Evolutionary conservation across 495 filamentous ascomycete species (phyloP).

Genomic region (Trichodelitschia bisporula): DNA sequence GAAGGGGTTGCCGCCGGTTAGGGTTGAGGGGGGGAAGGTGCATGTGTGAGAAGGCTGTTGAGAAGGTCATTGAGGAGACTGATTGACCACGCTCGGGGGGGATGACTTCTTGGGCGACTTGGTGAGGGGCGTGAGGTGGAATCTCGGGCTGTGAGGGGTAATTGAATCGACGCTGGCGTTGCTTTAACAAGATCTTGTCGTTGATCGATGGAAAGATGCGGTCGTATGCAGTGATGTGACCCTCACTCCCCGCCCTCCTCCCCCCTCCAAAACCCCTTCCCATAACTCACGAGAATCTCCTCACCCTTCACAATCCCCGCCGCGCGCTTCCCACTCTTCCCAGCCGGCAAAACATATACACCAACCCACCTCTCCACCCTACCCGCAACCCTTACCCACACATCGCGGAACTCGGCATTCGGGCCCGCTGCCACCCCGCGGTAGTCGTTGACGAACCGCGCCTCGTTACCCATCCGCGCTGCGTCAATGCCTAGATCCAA

Average conservation of each 20-base stretch:
- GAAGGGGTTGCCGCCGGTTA: no score
- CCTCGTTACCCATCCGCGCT: constrained; percentile 35
- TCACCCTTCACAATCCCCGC: constrained; percentile 30
- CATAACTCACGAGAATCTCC: constrained; percentile 43
- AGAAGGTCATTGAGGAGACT: no score
- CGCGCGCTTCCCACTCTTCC: constrained; percentile 25
- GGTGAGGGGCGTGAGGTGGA: no score
- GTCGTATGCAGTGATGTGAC: no score
- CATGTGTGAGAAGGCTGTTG: no score
- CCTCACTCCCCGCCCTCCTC: constrained; percentile 1
- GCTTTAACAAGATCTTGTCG: no score
- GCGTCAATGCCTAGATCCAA: constrained; percentile 38
- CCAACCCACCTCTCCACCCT: constrained; percentile 25
- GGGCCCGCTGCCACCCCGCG: constrained; percentile 28
- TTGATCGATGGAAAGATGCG: no score
- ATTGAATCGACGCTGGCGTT: no score
- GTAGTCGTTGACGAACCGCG: constrained; percentile 51
- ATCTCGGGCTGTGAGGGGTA: no score
- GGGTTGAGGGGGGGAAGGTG: no score
- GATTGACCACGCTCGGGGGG: no score
- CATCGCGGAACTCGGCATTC: constrained; percentile 35
- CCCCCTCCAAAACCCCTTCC: constrained; percentile 38
- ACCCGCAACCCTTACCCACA: constrained; percentile 12
- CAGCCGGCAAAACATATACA: constrained; percentile 32
- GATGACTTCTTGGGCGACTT: no score